Conservation (phyloP, 2,329 filamentous ascomycete genomes). For the Tothia fuscella region DNA sequence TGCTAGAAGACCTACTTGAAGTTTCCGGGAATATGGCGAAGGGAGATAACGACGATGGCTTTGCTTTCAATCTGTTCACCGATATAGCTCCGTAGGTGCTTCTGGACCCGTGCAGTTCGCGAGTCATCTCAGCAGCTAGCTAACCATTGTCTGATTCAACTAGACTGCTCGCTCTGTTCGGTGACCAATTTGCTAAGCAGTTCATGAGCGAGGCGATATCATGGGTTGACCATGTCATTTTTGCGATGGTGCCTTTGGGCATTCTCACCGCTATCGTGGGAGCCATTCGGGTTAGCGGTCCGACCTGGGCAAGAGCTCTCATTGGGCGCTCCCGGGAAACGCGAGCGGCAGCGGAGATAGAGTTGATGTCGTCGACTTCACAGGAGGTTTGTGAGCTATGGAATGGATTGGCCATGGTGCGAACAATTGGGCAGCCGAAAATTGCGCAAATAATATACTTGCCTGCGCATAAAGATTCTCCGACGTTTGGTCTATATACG, state of each 20-base stretch:
- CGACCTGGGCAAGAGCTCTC: conserved; percentile 24
- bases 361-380: not conserved
- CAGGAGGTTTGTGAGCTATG: not conserved
- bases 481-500: no score
- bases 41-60: no score
- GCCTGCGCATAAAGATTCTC: no score
- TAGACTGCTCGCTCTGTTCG: conserved; percentile 33
- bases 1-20: no score
- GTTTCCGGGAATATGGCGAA: no score
- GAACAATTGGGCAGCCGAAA: no score
- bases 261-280: conserved; percentile 34
- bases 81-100: no score
- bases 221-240: conserved; percentile 32
- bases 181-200: conserved; percentile 36
- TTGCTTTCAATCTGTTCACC: no score
- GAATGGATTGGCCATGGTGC: not conserved
- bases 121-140: no score
- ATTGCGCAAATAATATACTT: no score
- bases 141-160: no score
- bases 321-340: not conserved
- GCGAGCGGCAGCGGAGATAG: not conserved
- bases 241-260: conserved; percentile 36
- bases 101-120: no score
- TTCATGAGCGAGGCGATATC: conserved; percentile 34
- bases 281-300: conserved; percentile 35